These are phyloP conservation scores for Sporisorium sorghi DNA, from an alignment of 1,284 basidiomycete genomes.

Conservation along the genomic window DNA sequence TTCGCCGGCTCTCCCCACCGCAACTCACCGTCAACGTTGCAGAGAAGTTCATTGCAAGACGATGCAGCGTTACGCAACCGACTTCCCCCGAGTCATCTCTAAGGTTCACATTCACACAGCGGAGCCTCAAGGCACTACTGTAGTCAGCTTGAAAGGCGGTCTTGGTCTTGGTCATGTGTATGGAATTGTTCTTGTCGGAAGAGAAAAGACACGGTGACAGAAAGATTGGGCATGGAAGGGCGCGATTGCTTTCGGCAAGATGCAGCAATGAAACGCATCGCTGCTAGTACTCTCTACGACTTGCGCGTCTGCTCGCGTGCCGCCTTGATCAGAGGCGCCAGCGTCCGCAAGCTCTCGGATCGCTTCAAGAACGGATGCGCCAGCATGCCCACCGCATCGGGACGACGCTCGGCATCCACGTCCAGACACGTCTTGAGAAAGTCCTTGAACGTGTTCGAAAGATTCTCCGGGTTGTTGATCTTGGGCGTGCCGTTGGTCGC, in stretches of 20 bases:
- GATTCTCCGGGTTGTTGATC: conserved; percentile 92
- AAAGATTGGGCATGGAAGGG: too few species aligned
- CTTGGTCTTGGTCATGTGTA: not conserved
- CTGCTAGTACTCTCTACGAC: too few species aligned
- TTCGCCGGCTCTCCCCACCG: too few species aligned
- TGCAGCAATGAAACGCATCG: not conserved
- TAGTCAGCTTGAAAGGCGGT: not conserved
- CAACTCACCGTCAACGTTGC: too few species aligned
- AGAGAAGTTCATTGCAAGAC: too few species aligned
- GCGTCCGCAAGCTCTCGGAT: conserved; percentile 82
- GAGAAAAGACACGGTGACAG: not conserved
- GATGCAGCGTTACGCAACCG: too few species aligned
- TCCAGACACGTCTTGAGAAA: conserved; percentile 91
- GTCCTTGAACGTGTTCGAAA: conserved; percentile 87
- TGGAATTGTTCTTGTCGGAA: conserved; percentile 22
- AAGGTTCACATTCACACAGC: not conserved
- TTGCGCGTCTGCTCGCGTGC: conserved; percentile 76
- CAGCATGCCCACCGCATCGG: conserved; percentile 84
- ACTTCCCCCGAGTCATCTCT: too few species aligned
- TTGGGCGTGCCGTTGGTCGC: conserved; percentile 98
- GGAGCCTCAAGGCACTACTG: not conserved
- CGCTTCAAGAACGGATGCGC: conserved; percentile 89
- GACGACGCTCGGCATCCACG: conserved; percentile 92
- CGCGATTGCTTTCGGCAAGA: too few species aligned
- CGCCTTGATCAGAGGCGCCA: conserved; percentile 91